A percentile compares a stretch with the other conserved stretches of the same genome.
Conservation (phyloP, 2,329 filamentous ascomycete species). For the Trichoderma sp. region DNA sequence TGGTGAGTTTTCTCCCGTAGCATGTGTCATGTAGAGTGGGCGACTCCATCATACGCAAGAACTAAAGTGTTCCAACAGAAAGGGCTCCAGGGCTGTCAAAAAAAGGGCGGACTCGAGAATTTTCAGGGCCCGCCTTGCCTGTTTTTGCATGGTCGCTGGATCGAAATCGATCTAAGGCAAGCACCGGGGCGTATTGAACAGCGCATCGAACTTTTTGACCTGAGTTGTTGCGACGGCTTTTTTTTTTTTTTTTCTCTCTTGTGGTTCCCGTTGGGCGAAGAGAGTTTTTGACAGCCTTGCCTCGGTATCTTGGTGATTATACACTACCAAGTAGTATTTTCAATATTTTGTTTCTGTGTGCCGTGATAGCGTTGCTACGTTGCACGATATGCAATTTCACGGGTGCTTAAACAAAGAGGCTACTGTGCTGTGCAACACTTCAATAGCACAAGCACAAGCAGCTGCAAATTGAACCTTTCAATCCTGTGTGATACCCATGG, state of each 20-base stretch:
- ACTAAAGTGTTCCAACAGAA: not conserved
- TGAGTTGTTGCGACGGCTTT: not conserved
- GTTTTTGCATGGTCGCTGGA: not conserved
- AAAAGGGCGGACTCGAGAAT: not conserved
- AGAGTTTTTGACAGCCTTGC: not conserved
- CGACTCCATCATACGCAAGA: not conserved
- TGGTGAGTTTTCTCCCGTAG: not conserved
- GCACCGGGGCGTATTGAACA: not conserved
- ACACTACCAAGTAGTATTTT: too few species aligned
- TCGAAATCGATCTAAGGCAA: constrained; percentile 5
- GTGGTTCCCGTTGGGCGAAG: not conserved
- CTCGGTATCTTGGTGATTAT: too few species aligned
- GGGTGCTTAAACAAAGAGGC: not conserved
- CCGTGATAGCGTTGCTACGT: not conserved
- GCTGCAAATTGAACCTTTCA: not conserved
- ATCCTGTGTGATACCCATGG: constrained; percentile 2
- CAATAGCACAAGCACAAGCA: too few species aligned
- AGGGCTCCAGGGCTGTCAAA: constrained; percentile 16
- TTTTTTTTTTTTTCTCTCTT: not conserved
- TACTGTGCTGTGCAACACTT: too few species aligned
- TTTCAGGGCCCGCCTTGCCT: constrained; percentile 8
- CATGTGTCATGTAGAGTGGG: constrained; percentile 2
- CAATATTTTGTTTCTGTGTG: not conserved
- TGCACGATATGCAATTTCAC: not conserved
- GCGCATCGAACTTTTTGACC: not conserved